Evolutionary conservation across 805 yeast genomes (phyloP).

Genomic region (Jamesozyma spencerorum): DNA sequence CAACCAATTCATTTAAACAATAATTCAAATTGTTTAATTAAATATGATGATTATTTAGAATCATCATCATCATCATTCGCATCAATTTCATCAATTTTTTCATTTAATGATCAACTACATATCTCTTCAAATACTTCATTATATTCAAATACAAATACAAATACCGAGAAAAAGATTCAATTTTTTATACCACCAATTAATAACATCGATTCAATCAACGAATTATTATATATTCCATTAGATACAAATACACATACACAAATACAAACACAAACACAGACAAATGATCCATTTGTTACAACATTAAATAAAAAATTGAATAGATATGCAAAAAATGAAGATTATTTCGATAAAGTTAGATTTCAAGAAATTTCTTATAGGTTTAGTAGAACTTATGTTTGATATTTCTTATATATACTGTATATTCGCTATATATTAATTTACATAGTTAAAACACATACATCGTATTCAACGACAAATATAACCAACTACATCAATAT

Average conservation of each 20-base stretch:
- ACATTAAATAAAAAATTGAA: conserved; percentile 1
- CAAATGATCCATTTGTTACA: conserved; percentile 3
- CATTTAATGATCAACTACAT: too few species aligned
- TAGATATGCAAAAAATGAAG: conserved; percentile 12
- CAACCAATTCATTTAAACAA: conserved; percentile 18
- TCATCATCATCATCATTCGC: neutral
- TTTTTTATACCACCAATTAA: neutral
- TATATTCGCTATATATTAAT: too few species aligned
- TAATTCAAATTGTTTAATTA: neutral
- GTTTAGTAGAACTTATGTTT: conserved; percentile 26
- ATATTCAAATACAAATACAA: neutral
- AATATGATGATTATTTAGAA: conserved; percentile 2
- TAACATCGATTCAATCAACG: neutral
- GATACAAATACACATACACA: too few species aligned
- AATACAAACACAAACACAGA: neutral
- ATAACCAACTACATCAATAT: too few species aligned
- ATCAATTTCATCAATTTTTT: neutral
- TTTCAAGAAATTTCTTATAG: conserved; percentile 29
- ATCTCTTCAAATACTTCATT: neutral
- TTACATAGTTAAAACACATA: too few species aligned
- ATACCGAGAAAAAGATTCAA: neutral
- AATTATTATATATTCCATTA: neutral
- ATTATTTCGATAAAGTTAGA: conserved; percentile 26
- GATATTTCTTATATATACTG: neutral
- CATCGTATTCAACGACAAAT: too few species aligned